These are phyloP conservation scores for Massospora cicadina DNA, from an alignment of 371 early-diverging fungal species.

Conservation along the genomic window DNA sequence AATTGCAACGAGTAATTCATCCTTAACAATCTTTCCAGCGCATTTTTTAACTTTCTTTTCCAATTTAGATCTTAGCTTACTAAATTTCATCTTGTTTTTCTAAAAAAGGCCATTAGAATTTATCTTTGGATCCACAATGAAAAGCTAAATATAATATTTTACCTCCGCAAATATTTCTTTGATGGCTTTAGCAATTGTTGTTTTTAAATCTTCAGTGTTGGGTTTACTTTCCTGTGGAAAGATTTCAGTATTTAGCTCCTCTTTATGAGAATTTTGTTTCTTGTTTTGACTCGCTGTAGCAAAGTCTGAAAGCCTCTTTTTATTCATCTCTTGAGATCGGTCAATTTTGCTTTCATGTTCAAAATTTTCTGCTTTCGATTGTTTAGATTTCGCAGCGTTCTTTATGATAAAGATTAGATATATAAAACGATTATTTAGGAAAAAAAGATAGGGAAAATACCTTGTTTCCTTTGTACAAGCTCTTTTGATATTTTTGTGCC, in stretches of 20 bases:
- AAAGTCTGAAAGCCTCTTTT: background rate
- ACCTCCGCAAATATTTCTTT: background rate
- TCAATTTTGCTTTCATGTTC: background rate
- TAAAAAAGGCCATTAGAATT: background rate
- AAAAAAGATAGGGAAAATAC: conserved; percentile 14
- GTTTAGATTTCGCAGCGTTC: background rate
- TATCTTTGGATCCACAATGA: background rate
- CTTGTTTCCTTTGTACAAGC: conserved; percentile 35
- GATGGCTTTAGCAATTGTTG: background rate
- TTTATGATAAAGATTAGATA: background rate
- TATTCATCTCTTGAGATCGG: background rate
- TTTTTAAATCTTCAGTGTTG: background rate
- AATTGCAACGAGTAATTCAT: background rate
- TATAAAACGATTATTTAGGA: background rate
- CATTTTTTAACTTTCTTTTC: background rate
- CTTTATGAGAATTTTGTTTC: background rate
- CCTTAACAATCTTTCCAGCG: background rate
- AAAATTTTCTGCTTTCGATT: background rate
- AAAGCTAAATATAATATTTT: background rate
- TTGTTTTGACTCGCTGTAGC: background rate
- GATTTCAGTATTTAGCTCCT: background rate
- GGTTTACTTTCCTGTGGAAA: background rate
- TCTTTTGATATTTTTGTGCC: conserved; percentile 75
- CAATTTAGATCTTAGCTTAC: background rate
- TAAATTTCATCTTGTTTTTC: background rate